Evolutionary conservation across 2,329 filamentous ascomycete species (phyloP), one percentile per base, ranked within the genome.

Genomic region (Colletotrichum sp.): DNA sequence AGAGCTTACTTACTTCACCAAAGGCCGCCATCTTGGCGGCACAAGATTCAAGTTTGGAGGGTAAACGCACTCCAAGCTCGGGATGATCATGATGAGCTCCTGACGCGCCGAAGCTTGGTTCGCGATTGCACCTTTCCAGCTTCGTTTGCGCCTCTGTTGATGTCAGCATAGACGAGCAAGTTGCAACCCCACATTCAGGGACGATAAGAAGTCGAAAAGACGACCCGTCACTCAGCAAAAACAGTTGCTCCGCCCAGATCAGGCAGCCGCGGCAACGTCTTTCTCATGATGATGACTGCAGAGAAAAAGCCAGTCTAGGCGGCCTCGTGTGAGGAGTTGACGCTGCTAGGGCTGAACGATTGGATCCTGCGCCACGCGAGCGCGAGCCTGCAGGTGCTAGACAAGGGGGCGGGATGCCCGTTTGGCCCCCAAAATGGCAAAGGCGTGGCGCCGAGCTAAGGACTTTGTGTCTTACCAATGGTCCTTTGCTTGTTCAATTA

Each of bases 31-130:
- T 65, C 57, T 34, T 8, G 75, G 74, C 32, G 67, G 75, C 22
- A 52, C 30, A 8, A 62, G 22, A n/a, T 39, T 62, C 52, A 44
- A 16, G 4, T 52, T 52, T 6, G 49, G 19, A n/a, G 77, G 77
- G 7, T 78, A 78, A 12, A 78, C 77, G 16, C 74, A 22, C 8
- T 78, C 77, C 39, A 78, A 52, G n/a, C n/a, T 72, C 5, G 75
- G 70, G 9, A 68, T 57, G 25, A 77, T 68, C 77, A 78, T 78
- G 9, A n/a, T 25, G 69, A 44, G 11, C 29, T 25, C 13, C 3
- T 7, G 3, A n/a, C 32, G 12, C 55, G 67, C 16, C 16, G 15
- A 1, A 22, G 6, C 3, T 3, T 52, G 22, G 15, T 6, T 49
- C 4, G 55, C 13, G 8, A 25, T 22, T 22, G 5, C 8, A 22